Conservation (phyloP, 179 eudicot genomes). For the Carnegiea gigantea region DNA sequence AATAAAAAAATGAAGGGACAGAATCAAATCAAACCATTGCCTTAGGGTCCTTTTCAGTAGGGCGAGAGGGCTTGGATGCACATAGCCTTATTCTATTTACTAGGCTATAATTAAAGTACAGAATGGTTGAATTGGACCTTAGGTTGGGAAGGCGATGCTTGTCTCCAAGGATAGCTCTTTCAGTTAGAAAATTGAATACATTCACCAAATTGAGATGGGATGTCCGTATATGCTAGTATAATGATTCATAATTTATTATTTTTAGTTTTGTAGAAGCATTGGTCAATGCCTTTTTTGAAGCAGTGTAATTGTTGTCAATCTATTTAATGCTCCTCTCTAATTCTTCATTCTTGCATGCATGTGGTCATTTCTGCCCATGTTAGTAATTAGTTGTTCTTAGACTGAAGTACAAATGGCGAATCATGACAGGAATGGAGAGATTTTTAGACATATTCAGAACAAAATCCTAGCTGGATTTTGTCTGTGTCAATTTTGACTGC, state of each 20-base stretch:
- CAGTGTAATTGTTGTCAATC: not conserved
- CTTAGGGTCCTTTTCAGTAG: not conserved
- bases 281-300: not conserved
- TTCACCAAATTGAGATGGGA: not conserved
- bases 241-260: not conserved
- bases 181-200: not conserved
- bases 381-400: not conserved
- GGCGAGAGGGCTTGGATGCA: not conserved
- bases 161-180: not conserved
- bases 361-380: not conserved
- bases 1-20: not conserved
- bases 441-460: not conserved
- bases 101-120: not conserved
- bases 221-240: not conserved
- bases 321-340: not conserved
- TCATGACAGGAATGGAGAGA: not conserved
- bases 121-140: not conserved
- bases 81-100: not conserved
- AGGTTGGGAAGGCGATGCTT: not conserved
- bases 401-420: not conserved
- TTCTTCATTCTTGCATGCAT: not conserved
- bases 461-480: not conserved
- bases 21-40: not conserved
- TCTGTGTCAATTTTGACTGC: not conserved
- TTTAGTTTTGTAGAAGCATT: not conserved